Base-by-base conservation (phyloP, 2,329 filamentous ascomycete genomes). In the Talaromyces sp. region DNA sequence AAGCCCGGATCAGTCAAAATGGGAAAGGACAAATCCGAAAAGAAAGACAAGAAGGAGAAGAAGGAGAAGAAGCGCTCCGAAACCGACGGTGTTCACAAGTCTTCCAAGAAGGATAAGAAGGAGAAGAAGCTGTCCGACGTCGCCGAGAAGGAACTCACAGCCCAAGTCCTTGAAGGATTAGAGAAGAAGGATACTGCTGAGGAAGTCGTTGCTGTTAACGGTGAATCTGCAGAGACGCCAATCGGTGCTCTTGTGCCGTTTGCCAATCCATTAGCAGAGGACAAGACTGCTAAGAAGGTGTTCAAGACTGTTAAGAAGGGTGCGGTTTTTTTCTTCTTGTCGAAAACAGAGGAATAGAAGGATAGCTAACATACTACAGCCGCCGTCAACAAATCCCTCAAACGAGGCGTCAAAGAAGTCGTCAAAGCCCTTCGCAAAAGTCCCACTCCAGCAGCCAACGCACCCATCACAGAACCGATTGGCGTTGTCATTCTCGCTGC, bases 391-490 rank as follows among this genome's bases (percentile, higher is more conserved):
- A 96, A 96, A 81, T 90, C 91, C 64, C 90, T 99, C 74, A 96
- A 96, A 83, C 93, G 95, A 74, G 95, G 95, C 75, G 95, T 99
- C 69, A 99, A 99, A 81, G 95, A 99, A 82, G 93, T 96, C 74
- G 93, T 98, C 81, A 99, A 99, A 83, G 90, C 93, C 37, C 90
- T 99, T 71, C 92, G 95, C 82, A 98, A 98, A 82, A 93, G 92
- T 14, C 84, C 90, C 63, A 78, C 86, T 69, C 85, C 87, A 63
- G 85, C 86, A n/a, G 84, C 86, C 65, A 84, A 86, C 67, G 81
- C 85, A 73, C 82, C 84, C 59, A 77, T 85, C 65, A 77, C 84
- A 60, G 82, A 87, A 72, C 88, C 90, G 50, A 84, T 87, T 68
- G 84, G 82, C 66, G 84, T 99, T 69, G 92, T 97, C 71, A 83